Percentiles rank a stretch among this genome's conserved stretches.
phyloP scores from a whole-genome alignment of 257 asterid species.

The Datura wrightii region DNA sequence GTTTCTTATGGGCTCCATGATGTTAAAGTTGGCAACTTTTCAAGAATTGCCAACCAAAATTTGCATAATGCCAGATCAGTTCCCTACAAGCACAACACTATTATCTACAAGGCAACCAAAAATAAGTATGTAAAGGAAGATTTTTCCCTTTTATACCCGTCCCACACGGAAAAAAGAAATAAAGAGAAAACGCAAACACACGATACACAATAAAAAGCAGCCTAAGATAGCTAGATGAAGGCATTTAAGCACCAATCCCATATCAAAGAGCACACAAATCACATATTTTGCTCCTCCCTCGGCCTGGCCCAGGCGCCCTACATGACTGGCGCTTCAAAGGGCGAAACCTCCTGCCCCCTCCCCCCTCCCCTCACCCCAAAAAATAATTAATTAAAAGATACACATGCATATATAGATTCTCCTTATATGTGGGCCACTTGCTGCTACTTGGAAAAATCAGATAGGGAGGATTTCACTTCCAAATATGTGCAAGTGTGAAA shows the following conservation, averaged over 20 bases:
- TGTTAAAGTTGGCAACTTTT: slow-evolving; percentile 36
- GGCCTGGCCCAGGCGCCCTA: too few relatives aligned
- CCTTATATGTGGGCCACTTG: not conserved
- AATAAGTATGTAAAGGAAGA: not conserved
- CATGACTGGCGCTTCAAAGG: too few relatives aligned
- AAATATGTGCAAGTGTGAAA: not conserved
- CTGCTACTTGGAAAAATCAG: not conserved
- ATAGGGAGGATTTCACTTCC: not conserved
- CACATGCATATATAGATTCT: not conserved
- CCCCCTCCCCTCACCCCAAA: too few relatives aligned
- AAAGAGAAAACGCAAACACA: not conserved
- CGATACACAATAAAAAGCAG: not conserved
- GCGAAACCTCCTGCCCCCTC: too few relatives aligned
- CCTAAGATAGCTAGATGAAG: not conserved
- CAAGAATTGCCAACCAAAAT: slow-evolving; percentile 26
- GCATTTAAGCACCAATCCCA: not conserved
- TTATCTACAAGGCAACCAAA: not conserved
- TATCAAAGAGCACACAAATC: not conserved
- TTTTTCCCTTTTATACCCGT: not conserved
- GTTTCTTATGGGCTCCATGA: slow-evolving; percentile 40
- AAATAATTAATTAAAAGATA: too few relatives aligned
- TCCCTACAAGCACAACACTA: slow-evolving; percentile 6
- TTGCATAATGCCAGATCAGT: slow-evolving; percentile 22
- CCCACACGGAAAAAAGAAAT: not conserved
- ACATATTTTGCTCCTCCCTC: not conserved